Percentiles rank a stretch among this genome's conserved stretches.
Conservation (phyloP, 768 basidiomycete genomes). For the Collybia nuda region DNA sequence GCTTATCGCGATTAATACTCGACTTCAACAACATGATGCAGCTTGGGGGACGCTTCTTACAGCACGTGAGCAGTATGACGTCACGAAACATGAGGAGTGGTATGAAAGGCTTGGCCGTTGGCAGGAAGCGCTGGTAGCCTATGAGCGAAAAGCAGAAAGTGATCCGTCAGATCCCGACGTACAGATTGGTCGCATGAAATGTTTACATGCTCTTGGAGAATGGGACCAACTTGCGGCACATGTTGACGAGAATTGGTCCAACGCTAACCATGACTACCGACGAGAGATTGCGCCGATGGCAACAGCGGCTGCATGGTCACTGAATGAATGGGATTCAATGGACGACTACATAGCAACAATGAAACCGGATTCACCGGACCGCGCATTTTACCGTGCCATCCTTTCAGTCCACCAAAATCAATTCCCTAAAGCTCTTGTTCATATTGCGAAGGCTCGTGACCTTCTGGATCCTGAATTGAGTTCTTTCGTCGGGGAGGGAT, state of each 20-base stretch:
- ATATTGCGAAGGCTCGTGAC: constrained; percentile 93
- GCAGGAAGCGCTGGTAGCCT: constrained; percentile 89
- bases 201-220: constrained; percentile 94
- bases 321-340: constrained; percentile 98
- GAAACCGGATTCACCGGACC: constrained; percentile 90
- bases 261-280: constrained; percentile 78
- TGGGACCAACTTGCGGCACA: constrained; percentile 90
- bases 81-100: constrained; percentile 96
- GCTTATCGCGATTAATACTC: constrained; percentile 94
- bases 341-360: constrained; percentile 94
- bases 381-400: constrained; percentile 95
- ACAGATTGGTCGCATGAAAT: constrained; percentile 91
- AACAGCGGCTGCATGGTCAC: constrained; percentile 94
- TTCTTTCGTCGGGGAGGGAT: constrained; percentile 91
- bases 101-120: constrained; percentile 95
- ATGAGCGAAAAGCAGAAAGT: constrained; percentile 74
- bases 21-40: constrained; percentile 94
- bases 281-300: constrained; percentile 95
- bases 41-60: constrained; percentile 95
- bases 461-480: constrained; percentile 88
- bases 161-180: constrained; percentile 78
- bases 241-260: constrained; percentile 87
- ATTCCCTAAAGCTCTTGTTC: constrained; percentile 84
- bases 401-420: constrained; percentile 96
- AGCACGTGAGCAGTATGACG: constrained; percentile 87